These are phyloP conservation scores for Scleromitrula shiraiana DNA, from an alignment of 2,329 filamentous ascomycete species.

Conservation along the genomic window DNA sequence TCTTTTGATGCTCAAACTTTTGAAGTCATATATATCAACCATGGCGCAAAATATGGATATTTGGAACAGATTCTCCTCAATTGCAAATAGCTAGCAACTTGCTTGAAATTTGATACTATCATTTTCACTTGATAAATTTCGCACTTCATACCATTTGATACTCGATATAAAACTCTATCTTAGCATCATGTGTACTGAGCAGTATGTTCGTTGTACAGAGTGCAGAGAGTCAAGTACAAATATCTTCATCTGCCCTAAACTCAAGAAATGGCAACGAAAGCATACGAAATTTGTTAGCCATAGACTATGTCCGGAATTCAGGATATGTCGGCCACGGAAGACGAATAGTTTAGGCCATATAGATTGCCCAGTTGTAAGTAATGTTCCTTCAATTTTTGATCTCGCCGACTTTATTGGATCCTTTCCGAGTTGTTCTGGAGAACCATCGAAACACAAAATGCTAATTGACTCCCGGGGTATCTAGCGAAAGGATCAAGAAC, in stretches of 20 bases:
- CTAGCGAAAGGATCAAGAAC: neutral
- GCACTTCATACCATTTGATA: neutral
- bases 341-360: constrained; percentile 1
- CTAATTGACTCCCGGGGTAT: neutral
- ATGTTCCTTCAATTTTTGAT: no score
- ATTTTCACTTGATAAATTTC: neutral
- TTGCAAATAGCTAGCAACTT: neutral
- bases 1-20: neutral
- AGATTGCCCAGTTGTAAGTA: constrained; percentile 7
- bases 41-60: neutral
- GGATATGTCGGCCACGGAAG: constrained; percentile 1
- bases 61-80: neutral
- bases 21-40: neutral
- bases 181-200: constrained; percentile 1
- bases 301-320: constrained; percentile 3
- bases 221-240: constrained; percentile 6
- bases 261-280: constrained; percentile 9
- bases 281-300: constrained; percentile 6
- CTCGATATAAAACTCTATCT: no score
- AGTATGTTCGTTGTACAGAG: constrained; percentile 8
- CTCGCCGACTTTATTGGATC: no score
- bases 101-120: constrained; percentile 1
- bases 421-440: no score
- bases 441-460: no score
- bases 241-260: constrained; percentile 4